Percentiles rank a stretch among this genome's conserved stretches.
Conservation (phyloP, 352 stramenopile genomes). For the Phytophthora europaea region DNA sequence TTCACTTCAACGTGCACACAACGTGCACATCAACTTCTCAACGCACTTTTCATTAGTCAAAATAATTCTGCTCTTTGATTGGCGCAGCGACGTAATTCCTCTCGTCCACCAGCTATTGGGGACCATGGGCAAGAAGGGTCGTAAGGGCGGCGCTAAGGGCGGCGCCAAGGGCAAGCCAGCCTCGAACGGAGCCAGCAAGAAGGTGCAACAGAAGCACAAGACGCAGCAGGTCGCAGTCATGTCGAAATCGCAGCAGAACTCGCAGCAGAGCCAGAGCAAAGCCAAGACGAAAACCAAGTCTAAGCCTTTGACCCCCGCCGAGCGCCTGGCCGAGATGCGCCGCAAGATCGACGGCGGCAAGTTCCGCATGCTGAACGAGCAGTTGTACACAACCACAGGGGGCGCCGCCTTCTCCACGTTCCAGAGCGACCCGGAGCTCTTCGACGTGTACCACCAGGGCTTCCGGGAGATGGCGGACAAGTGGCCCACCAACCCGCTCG, state of each 20-base stretch:
- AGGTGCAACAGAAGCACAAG: constrained; percentile 31
- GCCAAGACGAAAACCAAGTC: constrained; percentile 25
- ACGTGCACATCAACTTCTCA: neutral
- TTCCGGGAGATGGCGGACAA: constrained; percentile 97
- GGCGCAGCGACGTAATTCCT: neutral
- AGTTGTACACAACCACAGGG: constrained; percentile 98
- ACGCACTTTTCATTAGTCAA: neutral
- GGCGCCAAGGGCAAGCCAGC: constrained; percentile 32
- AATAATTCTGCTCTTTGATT: neutral
- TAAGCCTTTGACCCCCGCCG: constrained; percentile 30
- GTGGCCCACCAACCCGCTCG: constrained; percentile 98
- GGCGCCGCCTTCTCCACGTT: constrained; percentile 93
- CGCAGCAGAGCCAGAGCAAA: constrained; percentile 38
- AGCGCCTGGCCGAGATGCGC: constrained; percentile 83
- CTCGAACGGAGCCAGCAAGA: constrained; percentile 29
- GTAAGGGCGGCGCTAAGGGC: constrained; percentile 16
- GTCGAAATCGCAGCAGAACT: constrained; percentile 34
- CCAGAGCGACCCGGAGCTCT: constrained; percentile 95
- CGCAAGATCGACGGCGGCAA: constrained; percentile 93
- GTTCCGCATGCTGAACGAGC: constrained; percentile 99
- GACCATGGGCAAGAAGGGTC: constrained; percentile 41
- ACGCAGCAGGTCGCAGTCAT: constrained; percentile 28
- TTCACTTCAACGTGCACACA: neutral
- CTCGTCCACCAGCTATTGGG: neutral
- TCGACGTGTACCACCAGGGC: constrained; percentile 98